Evolutionary conservation across 345 rosid species (phyloP).

Genomic region (Anastatica hierochuntica): DNA sequence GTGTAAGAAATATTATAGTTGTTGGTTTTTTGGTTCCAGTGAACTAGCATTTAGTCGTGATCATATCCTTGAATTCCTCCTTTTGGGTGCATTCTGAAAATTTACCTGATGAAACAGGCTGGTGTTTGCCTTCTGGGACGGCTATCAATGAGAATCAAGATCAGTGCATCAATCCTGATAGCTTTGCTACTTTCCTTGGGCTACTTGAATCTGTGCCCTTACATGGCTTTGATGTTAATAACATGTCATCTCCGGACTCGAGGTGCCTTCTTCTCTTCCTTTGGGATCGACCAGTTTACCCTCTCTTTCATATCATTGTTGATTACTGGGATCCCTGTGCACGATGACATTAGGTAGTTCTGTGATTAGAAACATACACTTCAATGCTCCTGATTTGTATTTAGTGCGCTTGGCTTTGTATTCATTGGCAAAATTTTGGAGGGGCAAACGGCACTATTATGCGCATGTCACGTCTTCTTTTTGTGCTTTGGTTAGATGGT

Average conservation of each 20-base stretch:
- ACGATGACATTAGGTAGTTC: slow-evolving; percentile 6
- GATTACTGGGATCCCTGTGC: slow-evolving; percentile 1
- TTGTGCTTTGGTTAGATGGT: slow-evolving; percentile 3
- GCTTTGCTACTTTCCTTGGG: slow-evolving; percentile 67
- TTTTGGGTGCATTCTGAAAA: slow-evolving; percentile 39
- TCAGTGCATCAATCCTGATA: slow-evolving; percentile 63
- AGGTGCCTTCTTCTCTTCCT: slow-evolving; percentile 36
- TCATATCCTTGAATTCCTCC: background rate
- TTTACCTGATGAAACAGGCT: slow-evolving; percentile 36
- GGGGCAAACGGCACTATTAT: background rate
- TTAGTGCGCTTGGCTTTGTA: background rate
- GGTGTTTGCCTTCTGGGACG: slow-evolving; percentile 49
- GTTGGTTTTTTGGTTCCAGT: slow-evolving; percentile 8
- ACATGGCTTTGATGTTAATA: slow-evolving; percentile 48
- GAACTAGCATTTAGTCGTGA: background rate
- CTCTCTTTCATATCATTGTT: slow-evolving; percentile 7
- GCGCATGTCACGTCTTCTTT: slow-evolving; percentile 5
- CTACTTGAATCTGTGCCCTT: slow-evolving; percentile 81
- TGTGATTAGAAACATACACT: background rate
- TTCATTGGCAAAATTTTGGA: background rate
- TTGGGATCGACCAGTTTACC: background rate
- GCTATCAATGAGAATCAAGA: slow-evolving; percentile 41
- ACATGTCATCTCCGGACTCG: slow-evolving; percentile 42
- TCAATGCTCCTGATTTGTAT: background rate
- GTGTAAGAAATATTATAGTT: background rate